Conservation (phyloP, 352 stramenopile genomes). For the Phytophthora ohioensis region DNA sequence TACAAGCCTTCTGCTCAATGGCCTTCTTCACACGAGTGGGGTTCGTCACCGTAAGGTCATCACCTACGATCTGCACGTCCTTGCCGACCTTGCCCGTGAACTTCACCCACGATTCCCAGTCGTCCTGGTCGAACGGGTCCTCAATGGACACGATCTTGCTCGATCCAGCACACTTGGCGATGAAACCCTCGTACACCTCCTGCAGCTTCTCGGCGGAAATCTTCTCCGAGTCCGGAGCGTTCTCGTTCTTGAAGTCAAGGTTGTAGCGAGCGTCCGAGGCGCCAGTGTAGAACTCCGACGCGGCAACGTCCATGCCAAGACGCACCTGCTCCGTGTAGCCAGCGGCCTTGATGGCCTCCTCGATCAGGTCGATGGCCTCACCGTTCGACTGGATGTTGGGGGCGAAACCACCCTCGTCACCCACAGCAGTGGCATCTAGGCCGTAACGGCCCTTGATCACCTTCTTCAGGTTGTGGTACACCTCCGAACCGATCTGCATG, state of each 20-base stretch:
- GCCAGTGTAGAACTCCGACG: conserved; percentile 98
- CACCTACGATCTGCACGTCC: conserved; percentile 98
- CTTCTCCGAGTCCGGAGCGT: conserved; percentile 90
- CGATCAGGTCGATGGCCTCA: conserved; percentile 97
- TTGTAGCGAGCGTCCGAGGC: conserved; percentile 96
- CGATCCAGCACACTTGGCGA: conserved; percentile 85
- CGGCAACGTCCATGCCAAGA: conserved; percentile 98
- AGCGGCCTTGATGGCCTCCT: conserved; percentile 96
- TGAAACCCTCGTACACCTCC: conserved; percentile 96
- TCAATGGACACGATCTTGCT: conserved; percentile 99
- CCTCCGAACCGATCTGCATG: conserved; percentile 98
- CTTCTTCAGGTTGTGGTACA: conserved; percentile 99
- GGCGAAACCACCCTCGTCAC: conserved; percentile 99
- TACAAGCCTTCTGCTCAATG: conserved; percentile 94
- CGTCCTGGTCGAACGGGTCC: conserved; percentile 99
- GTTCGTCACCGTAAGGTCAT: conserved; percentile 99
- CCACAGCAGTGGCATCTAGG: conserved; percentile 98
- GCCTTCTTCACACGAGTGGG: conserved; percentile 96
- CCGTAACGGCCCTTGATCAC: conserved; percentile 99
- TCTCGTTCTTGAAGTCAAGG: conserved; percentile 98
- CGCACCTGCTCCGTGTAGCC: conserved; percentile 97
- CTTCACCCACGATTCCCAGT: conserved; percentile 97
- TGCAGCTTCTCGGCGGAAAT: conserved; percentile 95
- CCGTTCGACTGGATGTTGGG: conserved; percentile 97
- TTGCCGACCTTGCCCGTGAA: conserved; percentile 90